Evolutionary conservation across 345 rosid species (phyloP).

Genomic region (Odontarrhena argentea): DNA sequence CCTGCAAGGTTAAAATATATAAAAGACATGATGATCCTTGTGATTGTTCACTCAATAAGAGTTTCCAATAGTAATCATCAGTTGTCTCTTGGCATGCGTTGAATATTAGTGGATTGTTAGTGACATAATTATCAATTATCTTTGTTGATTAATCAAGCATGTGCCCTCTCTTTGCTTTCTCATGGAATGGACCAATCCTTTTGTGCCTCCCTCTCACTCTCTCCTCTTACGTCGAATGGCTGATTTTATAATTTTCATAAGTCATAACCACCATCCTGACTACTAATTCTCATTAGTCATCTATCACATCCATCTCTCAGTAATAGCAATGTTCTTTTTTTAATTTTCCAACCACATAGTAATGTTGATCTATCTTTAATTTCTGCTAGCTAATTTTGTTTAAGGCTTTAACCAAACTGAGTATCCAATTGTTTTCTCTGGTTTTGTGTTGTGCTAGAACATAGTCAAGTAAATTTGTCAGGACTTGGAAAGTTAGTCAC

Average conservation of each 20-base stretch:
- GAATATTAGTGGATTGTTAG: constrained; percentile 39
- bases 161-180: constrained; percentile 38
- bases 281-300: constrained; percentile 33
- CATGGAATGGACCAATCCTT: constrained; percentile 19
- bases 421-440: too few relatives aligned
- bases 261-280: constrained; percentile 37
- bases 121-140: constrained; percentile 41
- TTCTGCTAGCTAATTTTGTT: too few relatives aligned
- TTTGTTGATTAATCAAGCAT: constrained; percentile 35
- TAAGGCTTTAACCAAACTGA: too few relatives aligned
- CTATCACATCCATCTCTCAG: constrained; percentile 32
- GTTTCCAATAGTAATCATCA: too few relatives aligned
- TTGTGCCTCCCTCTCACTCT: too few relatives aligned
- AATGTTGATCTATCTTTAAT: background rate
- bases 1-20: too few relatives aligned
- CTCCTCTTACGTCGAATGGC: constrained; percentile 26
- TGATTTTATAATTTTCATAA: constrained; percentile 24
- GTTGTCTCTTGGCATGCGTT: too few relatives aligned
- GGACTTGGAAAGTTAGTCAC: too few relatives aligned
- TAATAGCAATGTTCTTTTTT: constrained; percentile 15
- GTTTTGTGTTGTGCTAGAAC: too few relatives aligned
- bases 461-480: too few relatives aligned
- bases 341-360: constrained; percentile 8
- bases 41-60: too few relatives aligned
- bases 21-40: too few relatives aligned